Evolutionary conservation across 257 asterid species (phyloP), one percentile per base, ranked within the genome.

Genomic region (Cynanchum wilfordii): DNA sequence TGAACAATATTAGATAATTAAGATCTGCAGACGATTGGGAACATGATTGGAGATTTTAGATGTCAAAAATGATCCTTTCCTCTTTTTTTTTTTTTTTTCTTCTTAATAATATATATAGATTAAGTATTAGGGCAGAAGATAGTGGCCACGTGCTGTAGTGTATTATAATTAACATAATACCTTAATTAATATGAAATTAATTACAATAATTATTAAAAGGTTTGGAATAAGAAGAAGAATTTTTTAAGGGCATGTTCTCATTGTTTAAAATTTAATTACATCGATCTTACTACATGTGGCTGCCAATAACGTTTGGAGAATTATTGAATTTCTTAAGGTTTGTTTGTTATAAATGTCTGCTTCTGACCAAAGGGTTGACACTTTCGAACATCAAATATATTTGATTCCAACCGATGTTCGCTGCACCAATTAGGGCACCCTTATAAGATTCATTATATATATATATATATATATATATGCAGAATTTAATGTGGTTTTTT

Each of bases 81-180:
- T 70, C 3, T 50, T 30, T 59, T n/a, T n/a, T n/a, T n/a, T n/a
- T n/a, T n/a, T n/a, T n/a, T n/a, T n/a, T n/a, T n/a, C n/a, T n/a
- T n/a, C n/a, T n/a, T n/a, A n/a, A n/a, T n/a, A n/a, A n/a, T n/a
- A n/a, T n/a, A n/a, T n/a, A n/a, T n/a, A n/a, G n/a, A n/a, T n/a
- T n/a, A n/a, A 51, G 19, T 51, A 3, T 17, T 51, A 17, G 47
- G 60, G 50, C 42, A 65, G 66, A n/a, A 16, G 68, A 36, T 52
- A 66, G 67, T 67, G 77, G 76, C 73, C 82, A 78, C 78, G 72
- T 74, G 78, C 40, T 36, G 2, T 67, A 42, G 82, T 66, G 78
- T 78, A 67, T 3, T 33, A 33, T n/a, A n/a, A n/a, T 45, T 50
- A 15, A 15, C 67, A 62, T 30, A 60, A 44, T 62, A 38, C 7